Base-by-base conservation (phyloP, 1,139 yeast species). In the Suhomyces terraborum region DNA sequence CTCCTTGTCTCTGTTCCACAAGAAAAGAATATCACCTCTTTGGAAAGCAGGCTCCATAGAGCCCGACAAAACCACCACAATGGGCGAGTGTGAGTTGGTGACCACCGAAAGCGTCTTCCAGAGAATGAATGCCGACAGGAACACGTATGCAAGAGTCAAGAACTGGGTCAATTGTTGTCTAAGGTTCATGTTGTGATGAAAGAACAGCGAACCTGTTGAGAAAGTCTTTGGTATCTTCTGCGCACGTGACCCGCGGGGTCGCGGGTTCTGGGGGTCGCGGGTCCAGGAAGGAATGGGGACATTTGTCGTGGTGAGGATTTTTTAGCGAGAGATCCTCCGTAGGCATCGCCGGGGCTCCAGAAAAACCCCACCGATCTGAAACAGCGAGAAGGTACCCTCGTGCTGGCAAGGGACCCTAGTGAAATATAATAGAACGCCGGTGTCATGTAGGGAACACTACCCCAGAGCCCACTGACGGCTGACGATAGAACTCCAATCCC, bases 1-100 rank as follows among this genome's bases (percentile, higher is more conserved):
- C 29, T 64, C 65, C 16, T 66, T 55, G 45, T 85, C 83, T 50
- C 97, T 75, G 64, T 93, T 93, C 96, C 96, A 89, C 44, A 93
- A 72, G 57, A 93, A 84, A 46, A 93, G 69, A 30, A 94, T 84
- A 59, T 93, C 99, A 36, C 99, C 99, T 64, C 98, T 80, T 64
- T 93, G 98, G 74, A 94, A 94, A 0, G 98, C 98, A 1, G 99
- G 99, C 61, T 94, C 98, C 99, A 93, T 93, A 1, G 98, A 93
- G 5, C 98, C 99, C 1, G 98, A 88, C 35, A 93, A 77, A 9
- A 93, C 99, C 27, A 93, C 98, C 28, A 94, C 98, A 29, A 93
- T 82, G 13, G 99, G 99, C 2, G 97, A 88, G 49, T 88, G 85
- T 0, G 96, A 83, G 64, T 88, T 83, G 19, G 96, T 75, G 2